Conservation (phyloP, 306 rosid genomes). For the Hylodesmum podocarpum region DNA sequence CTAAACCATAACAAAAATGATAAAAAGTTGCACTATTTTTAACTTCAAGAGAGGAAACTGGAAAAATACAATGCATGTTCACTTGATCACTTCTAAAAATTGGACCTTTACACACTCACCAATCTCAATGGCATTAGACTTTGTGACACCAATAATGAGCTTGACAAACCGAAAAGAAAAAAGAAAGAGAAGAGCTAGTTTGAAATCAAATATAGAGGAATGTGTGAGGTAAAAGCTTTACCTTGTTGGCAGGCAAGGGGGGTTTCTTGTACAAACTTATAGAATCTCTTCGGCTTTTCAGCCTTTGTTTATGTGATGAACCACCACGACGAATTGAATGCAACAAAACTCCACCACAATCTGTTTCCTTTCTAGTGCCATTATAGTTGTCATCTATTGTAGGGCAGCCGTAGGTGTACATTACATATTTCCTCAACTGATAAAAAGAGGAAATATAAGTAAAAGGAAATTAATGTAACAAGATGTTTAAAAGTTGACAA, state of each 20-base stretch:
- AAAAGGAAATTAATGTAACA: slow-evolving; percentile 12
- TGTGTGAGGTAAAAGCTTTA: slow-evolving; percentile 26
- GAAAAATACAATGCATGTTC: neutral
- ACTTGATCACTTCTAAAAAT: neutral
- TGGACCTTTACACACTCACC: neutral
- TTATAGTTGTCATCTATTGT: slow-evolving; percentile 43
- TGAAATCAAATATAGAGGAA: slow-evolving; percentile 5
- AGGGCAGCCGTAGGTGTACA: slow-evolving; percentile 67
- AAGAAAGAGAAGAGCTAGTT: neutral
- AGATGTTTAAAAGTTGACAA: slow-evolving; percentile 13
- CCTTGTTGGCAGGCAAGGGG: slow-evolving; percentile 52
- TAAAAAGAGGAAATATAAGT: slow-evolving; percentile 26
- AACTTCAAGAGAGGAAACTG: neutral
- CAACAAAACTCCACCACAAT: slow-evolving; percentile 50
- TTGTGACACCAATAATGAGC: neutral
- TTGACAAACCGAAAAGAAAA: neutral
- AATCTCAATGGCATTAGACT: neutral
- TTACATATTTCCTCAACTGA: slow-evolving; percentile 97
- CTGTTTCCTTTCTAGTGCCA: slow-evolving; percentile 30
- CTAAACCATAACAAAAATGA: neutral
- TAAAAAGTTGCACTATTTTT: neutral
- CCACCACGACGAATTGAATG: slow-evolving; percentile 45
- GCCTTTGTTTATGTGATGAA: slow-evolving; percentile 50
- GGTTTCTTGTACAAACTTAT: slow-evolving; percentile 45
- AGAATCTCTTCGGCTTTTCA: slow-evolving; percentile 41